Evolutionary conservation across 140 eudicot species (phyloP), one percentile per base, ranked within the genome.

Genomic region (Cichorium intybus): DNA sequence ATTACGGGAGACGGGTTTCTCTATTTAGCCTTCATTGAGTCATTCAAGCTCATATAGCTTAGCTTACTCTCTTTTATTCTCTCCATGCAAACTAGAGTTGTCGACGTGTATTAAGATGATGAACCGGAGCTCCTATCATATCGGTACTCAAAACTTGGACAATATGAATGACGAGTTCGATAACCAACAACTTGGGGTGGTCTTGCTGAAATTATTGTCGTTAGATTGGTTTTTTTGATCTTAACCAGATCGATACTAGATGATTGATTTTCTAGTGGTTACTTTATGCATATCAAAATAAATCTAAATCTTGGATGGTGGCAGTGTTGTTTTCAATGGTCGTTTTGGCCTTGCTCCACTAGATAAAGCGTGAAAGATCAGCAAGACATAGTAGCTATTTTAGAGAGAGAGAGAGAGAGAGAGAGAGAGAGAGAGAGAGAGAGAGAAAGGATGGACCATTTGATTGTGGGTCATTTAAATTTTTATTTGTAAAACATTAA

Each of bases 61-160:
- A 95, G 98, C 73, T 83, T 80, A 46, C 58, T 60, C 24, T 81
- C 82, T 6, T 61, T 85, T 5, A 81, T 72, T 67, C 83, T 71
- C 28, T 85, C 88, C 57, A 81, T 77, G 11, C 96, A 90, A 50
- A 80, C 49, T 4, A 96, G 97, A 34, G 98, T 85, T 26, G 56
- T 66, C 3, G 89, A 83, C 55, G 98, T 92, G 88, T 86, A 85
- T 7, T 82, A 12, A 21, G 97, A 92, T 11, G 98, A 84, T 24
- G 98, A 88, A 27, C 82, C 92, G 10, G 98, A 81, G 83, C 89
- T 92, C 50, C 73, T 90, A 53, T 85, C 89, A 1, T 67, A 70
- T 14, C 74, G 71, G 17, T 80, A 73, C n/a, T 87, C 98, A 28
- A 96, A 87, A 62, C 95, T 83, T 0, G 98, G 98, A 79, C 97